phyloP scores from a whole-genome alignment of 164 flowering plant species.

The Brasenia schreberi region DNA sequence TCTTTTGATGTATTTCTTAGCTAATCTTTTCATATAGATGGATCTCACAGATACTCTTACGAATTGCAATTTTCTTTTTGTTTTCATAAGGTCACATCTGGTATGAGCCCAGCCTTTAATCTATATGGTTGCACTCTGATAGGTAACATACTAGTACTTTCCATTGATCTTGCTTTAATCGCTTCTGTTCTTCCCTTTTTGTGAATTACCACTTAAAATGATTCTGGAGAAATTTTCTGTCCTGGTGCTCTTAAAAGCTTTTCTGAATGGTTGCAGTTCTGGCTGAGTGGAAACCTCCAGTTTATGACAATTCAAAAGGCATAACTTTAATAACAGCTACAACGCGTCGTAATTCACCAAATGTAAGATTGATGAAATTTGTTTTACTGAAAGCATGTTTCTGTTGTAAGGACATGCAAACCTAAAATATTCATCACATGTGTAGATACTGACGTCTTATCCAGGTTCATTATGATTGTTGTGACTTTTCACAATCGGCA shows the following conservation, averaged over 20 bases:
- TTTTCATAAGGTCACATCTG: constrained; percentile 69
- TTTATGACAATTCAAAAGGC: constrained; percentile 71
- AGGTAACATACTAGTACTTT: constrained; percentile 27
- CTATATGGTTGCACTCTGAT: constrained; percentile 93
- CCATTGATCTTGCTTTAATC: not conserved
- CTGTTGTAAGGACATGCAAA: too few species aligned
- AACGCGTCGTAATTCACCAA: constrained; percentile 94
- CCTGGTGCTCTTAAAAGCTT: not conserved
- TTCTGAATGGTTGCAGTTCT: constrained; percentile 44
- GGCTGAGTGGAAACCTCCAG: constrained; percentile 98
- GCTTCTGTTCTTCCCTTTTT: constrained; percentile 3
- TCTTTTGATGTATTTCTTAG: not conserved
- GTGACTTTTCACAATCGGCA: too few species aligned
- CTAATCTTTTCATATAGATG: not conserved
- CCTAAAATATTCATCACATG: too few species aligned
- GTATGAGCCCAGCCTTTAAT: constrained; percentile 96
- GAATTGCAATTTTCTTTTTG: not conserved
- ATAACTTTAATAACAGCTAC: constrained; percentile 86
- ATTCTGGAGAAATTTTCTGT: not conserved
- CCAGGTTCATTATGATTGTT: too few species aligned
- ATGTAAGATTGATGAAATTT: constrained; percentile 34
- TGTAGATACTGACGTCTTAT: too few species aligned
- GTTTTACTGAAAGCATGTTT: too few species aligned
- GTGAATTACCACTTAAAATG: not conserved
- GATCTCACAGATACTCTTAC: not conserved